Evolutionary conservation across 2,329 filamentous ascomycete genomes (phyloP).

Genomic region (Phaeomoniella chlamydospora): DNA sequence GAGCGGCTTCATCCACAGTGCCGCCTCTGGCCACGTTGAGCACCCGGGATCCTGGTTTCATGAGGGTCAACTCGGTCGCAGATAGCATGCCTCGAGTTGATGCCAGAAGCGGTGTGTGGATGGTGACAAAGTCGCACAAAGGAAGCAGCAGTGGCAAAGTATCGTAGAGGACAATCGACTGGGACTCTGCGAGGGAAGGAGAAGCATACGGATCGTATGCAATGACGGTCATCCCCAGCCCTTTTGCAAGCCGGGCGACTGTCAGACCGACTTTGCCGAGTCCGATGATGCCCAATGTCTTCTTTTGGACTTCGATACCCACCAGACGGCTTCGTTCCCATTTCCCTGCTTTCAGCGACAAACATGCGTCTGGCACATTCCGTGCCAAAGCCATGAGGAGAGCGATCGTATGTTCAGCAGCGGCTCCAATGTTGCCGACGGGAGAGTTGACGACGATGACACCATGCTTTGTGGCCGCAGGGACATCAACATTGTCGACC

Average conservation of each 20-base stretch:
- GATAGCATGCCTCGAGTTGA: constrained; percentile 63
- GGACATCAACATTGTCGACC: constrained; percentile 69
- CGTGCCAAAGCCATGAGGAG: constrained; percentile 60
- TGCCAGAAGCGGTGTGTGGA: constrained; percentile 67
- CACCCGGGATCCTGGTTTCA: constrained; percentile 61
- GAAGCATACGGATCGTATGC: constrained; percentile 70
- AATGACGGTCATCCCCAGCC: constrained; percentile 60
- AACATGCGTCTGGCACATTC: constrained; percentile 56
- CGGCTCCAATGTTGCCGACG: constrained; percentile 65
- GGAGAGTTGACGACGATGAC: constrained; percentile 73
- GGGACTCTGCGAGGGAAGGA: constrained; percentile 54
- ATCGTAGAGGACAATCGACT: constrained; percentile 48
- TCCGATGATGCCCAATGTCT: constrained; percentile 62
- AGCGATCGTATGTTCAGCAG: constrained; percentile 64
- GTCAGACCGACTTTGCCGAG: constrained; percentile 71
- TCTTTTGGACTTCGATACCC: constrained; percentile 64
- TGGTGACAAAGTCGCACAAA: constrained; percentile 60
- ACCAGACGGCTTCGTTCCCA: constrained; percentile 66
- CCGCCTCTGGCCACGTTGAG: constrained; percentile 70
- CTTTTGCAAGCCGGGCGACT: constrained; percentile 64
- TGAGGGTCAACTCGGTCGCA: constrained; percentile 48
- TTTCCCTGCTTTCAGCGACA: constrained; percentile 53
- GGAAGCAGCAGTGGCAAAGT: constrained; percentile 48
- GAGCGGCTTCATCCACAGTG: constrained; percentile 62
- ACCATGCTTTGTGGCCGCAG: constrained; percentile 55